A percentile compares a stretch with the other conserved stretches of the same genome.
Conservation (phyloP, 768 basidiomycete genomes). For the Gloeophyllum trabeum region DNA sequence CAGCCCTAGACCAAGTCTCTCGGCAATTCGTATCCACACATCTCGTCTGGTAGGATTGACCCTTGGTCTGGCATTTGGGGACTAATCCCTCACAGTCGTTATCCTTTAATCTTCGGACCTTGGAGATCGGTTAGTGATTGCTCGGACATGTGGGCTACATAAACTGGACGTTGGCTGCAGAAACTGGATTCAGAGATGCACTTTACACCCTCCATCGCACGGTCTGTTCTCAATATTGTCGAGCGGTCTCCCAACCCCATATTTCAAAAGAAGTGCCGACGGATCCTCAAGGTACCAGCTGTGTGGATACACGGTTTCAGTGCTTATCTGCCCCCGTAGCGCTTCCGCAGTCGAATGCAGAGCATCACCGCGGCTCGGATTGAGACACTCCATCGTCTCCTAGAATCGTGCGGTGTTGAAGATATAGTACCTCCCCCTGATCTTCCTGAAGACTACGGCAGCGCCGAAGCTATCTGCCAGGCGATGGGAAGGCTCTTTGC, state of each 20-base stretch:
- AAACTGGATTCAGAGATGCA: constrained; percentile 43
- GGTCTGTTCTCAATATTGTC: constrained; percentile 39
- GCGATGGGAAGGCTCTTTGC: constrained; percentile 34
- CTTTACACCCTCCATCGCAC: constrained; percentile 36
- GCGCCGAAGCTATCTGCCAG: constrained; percentile 17
- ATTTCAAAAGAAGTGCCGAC: constrained; percentile 34
- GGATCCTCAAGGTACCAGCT: constrained; percentile 34
- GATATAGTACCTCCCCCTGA: too few species aligned
- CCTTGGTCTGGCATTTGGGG: not conserved
- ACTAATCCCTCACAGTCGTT: constrained; percentile 35
- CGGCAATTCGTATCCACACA: constrained; percentile 46
- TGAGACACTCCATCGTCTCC: too few species aligned
- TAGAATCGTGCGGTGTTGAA: too few species aligned
- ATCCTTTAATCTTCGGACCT: constrained; percentile 67
- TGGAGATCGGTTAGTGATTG: constrained; percentile 47
- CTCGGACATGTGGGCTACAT: not conserved
- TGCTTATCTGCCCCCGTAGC: too few species aligned
- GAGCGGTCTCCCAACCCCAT: constrained; percentile 34
- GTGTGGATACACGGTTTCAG: not conserved
- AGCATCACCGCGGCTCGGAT: too few species aligned
- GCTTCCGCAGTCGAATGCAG: too few species aligned
- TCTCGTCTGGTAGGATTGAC: constrained; percentile 38
- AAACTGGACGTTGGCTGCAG: constrained; percentile 20
- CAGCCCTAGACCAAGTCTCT: constrained; percentile 39
- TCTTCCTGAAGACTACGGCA: too few species aligned